Conservation (phyloP, 495 filamentous ascomycete genomes). For the Penicillium longicatenatum region DNA sequence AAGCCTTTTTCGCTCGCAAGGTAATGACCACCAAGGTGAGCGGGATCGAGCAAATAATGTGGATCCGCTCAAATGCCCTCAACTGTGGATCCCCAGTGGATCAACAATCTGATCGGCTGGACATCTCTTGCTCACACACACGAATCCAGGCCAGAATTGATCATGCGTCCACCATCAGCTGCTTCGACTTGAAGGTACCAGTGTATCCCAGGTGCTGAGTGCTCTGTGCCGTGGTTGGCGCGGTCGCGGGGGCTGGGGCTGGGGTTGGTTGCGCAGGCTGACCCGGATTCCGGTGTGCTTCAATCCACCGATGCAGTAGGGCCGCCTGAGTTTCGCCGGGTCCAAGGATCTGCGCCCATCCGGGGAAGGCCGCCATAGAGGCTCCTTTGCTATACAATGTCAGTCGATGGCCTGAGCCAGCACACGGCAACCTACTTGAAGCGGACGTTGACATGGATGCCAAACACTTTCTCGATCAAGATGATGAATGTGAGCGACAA, state of each 20-base stretch:
- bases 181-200: neutral
- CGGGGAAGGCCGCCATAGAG: conserved; percentile 1
- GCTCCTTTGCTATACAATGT: neutral
- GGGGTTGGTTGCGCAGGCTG: neutral
- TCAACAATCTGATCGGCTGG: neutral
- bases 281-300: neutral
- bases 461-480: conserved; percentile 8
- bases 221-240: neutral
- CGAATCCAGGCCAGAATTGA: neutral
- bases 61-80: conserved; percentile 22
- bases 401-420: neutral
- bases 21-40: conserved; percentile 21
- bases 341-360: conserved; percentile 3
- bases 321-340: conserved; percentile 5
- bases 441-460: neutral
- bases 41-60: conserved; percentile 29
- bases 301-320: conserved; percentile 3
- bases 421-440: neutral
- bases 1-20: conserved; percentile 13
- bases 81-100: conserved; percentile 9
- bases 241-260: neutral
- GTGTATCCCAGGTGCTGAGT: neutral
- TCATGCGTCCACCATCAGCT: conserved; percentile 1
- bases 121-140: neutral
- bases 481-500: conserved; percentile 7